phyloP scores from a whole-genome alignment of 257 asterid genomes.

The Solanum microdontum region DNA sequence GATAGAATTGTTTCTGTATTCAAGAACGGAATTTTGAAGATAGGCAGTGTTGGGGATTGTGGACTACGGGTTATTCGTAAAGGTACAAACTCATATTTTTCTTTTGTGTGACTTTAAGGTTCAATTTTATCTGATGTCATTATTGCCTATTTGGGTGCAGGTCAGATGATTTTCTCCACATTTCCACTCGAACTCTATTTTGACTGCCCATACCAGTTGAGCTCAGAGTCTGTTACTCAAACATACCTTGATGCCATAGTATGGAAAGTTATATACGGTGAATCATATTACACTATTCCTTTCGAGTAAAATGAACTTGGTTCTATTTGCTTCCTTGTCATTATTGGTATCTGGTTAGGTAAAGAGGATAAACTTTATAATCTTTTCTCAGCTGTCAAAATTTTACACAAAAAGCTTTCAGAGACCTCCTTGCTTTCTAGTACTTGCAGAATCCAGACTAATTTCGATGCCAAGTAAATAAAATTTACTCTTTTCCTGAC shows the following conservation, averaged over 20 bases:
- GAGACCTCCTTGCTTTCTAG: neutral
- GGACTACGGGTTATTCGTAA: constrained; percentile 62
- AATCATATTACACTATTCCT: neutral
- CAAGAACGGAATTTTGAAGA: constrained; percentile 61
- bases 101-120: neutral
- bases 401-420: neutral
- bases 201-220: constrained; percentile 86
- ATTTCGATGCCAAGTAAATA: neutral
- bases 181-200: constrained; percentile 87
- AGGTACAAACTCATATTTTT: constrained; percentile 22
- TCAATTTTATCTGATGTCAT: neutral
- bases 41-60: constrained; percentile 84
- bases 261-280: constrained; percentile 4
- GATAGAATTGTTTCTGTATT: constrained; percentile 70
- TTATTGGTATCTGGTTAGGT: neutral
- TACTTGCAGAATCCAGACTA: neutral
- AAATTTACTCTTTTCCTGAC: neutral
- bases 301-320: neutral
- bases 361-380: neutral
- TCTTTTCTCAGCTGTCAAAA: neutral
- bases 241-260: constrained; percentile 87
- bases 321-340: neutral
- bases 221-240: constrained; percentile 78
- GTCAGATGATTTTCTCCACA: constrained; percentile 57
- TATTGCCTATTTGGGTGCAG: constrained; percentile 15